Base-by-base conservation (phyloP, 495 filamentous ascomycete species). In the Daldinia decipiens region DNA sequence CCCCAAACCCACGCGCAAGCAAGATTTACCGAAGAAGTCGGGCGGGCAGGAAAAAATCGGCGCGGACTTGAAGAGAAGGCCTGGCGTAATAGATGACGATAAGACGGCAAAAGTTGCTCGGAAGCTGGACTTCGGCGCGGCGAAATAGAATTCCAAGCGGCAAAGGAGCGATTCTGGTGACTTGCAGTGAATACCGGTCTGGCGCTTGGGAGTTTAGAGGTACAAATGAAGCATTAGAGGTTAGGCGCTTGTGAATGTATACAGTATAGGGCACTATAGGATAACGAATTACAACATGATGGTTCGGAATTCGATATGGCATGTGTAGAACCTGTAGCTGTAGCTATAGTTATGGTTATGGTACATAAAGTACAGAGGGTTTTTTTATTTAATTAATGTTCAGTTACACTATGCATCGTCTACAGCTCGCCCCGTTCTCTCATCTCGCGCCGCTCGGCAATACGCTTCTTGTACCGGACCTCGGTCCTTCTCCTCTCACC, bases 401-500 rank as follows among this genome's bases (percentile, higher is more conserved):
- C n/a, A 9, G 29, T 31, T 36, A 21, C 12, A 6, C 29, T 5
- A 34, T 36, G 1, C 45, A 56, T 63, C 54, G 0, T 51, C 55
- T 72, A 75, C 27, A 67, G 19, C 64, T 72, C 69, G 12, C 65
- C 75, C 47, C 68, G 69, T 53, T 85, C 82, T 34, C 81, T 78
- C 58, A 76, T 68, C 40, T 83, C 82, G 62, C 80, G 82, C 5
- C 83, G 80, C 74, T 84, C 81, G 3, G 81, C 82, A n/a, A 84
- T 77, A 24, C 82, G 76, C 68, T 76, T 79, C 82, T 84, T 84
- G 65, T 83, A 85, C 40, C 93, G 84, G 50, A 98, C 90, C 81
- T 97, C 91, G 17, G 89, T 90, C 80, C 87, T 89, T 78, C 96
- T 88, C 77, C 95, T 87, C 82, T 99, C 95, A 84, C 95, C 95